Evolutionary conservation across 2,329 filamentous ascomycete species (phyloP).

Genomic region (Polychaeton citri): DNA sequence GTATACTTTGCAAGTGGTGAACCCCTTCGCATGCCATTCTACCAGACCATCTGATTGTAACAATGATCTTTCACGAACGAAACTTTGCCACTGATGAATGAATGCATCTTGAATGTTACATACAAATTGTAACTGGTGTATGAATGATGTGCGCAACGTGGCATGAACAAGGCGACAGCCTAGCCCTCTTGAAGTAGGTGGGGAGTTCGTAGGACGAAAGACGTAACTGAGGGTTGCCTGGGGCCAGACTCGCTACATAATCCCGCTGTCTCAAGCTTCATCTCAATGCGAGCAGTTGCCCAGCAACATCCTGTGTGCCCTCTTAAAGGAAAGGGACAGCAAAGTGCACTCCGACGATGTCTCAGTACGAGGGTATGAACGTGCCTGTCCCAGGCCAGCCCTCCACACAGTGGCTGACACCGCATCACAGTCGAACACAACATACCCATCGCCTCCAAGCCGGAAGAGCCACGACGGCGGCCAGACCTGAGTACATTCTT

Average conservation of each 20-base stretch:
- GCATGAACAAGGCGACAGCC: no score
- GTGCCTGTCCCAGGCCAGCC: background rate
- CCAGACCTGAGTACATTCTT: slow-evolving; percentile 55
- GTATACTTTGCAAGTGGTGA: no score
- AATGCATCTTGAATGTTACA: no score
- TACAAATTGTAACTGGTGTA: no score
- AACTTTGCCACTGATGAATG: no score
- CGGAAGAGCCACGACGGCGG: slow-evolving; percentile 29
- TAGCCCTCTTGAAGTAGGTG: no score
- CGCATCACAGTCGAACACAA: slow-evolving; percentile 33
- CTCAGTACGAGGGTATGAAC: background rate
- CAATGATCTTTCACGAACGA: no score
- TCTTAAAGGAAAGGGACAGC: background rate
- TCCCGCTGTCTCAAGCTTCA: background rate
- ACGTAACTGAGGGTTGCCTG: background rate
- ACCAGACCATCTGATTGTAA: no score
- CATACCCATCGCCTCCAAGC: slow-evolving; percentile 26
- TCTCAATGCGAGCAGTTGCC: background rate
- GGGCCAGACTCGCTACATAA: background rate
- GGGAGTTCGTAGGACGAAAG: background rate
- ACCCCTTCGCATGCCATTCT: no score
- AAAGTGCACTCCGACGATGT: background rate
- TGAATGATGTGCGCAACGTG: no score
- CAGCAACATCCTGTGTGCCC: no score
- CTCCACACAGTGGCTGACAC: background rate